Base-by-base conservation (phyloP, 495 filamentous ascomycete genomes). In the Hypoxylon trugodes region DNA sequence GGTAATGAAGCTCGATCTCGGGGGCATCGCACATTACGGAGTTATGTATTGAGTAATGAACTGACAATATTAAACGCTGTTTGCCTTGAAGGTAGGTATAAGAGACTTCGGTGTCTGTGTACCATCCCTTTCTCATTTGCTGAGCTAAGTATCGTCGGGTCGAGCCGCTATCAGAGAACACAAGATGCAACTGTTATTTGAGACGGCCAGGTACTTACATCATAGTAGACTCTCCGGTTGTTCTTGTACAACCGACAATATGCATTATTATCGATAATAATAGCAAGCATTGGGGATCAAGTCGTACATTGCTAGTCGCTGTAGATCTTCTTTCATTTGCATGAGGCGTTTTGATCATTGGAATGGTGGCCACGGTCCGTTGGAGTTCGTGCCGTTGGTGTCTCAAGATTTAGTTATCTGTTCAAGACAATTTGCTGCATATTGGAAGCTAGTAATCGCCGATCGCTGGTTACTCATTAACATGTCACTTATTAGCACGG, bases 401-500 rank as follows among this genome's bases (percentile, higher is more conserved):
- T 41, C 49, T 32, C 32, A 15, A 22, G 15, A 18, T 26, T 25
- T 18, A 21, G 24, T 15, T 42, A 28, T 52, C 35, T 10, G 45
- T 53, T 58, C 46, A 18, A 57, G 46, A 61, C 47, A 61, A 50
- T 57, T 52, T 42, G 32, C 30, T 66, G 63, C 57, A 61, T 52
- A 42, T 42, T 58, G 32, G 57, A n/a, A 37, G 63, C 57, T 66
- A 61, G 57, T 66, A 66, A 66, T 66, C 63, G 57, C 57, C 63
- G 63, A 61, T 52, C 50, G 45, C 32, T 41, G 35, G 45, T n/a
- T 15, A 49, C 25, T 52, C 42, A 61, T 42, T 52, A 54, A 25
- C 22, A 40, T 32, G 19, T n/a, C 21, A 49, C 25, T 52, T 47
- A 61, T 42, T 52, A 54, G 33, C 22, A 40, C 40, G 19, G 38